Evolutionary conservation across 2,329 filamentous ascomycete species (phyloP), one percentile per base, ranked within the genome.

Genomic region (Alternaria brassicae): DNA sequence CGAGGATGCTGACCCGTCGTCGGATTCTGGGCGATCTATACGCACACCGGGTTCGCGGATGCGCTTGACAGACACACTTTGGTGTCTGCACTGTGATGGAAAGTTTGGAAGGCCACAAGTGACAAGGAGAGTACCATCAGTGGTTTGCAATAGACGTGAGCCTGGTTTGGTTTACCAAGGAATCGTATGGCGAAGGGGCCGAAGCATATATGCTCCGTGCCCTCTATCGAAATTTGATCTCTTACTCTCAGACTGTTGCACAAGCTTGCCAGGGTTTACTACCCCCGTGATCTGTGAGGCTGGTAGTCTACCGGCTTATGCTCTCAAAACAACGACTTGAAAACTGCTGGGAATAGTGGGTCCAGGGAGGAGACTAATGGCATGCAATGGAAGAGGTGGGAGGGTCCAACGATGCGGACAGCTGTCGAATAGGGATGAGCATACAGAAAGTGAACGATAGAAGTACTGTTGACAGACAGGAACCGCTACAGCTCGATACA

Each of bases 131-230:
- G 45, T 15, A 52, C 25, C 36, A 40, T 48, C 23, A 40, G 51
- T n/a, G 54, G 28, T 28, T 50, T 49, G 44, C 36, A 55, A 50
- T 41, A 41, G 54, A 55, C 50, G 30, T 49, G 41, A 57, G 52
- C 48, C 55, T 53, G 63, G 52, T 49, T 65, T 32, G 50, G 58
- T 54, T 55, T 58, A 52, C 19, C 44, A 49, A 40, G 30, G 41
- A 40, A 53, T 53, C 53, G 56, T 55, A 65, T 58, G 50, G 62
- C 61, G 66, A 65, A 73, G 68, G 71, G 61, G 65, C 61, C 54
- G 65, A 59, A 72, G 68, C 71, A 72, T 76, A 75, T 76, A 77
- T 76, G 75, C 71, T 72, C 69, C 54, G 67, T 68, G 63, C 70
- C 42, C 71, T 70, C 67, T 60, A 61, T 62, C 67, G 58, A 66